Base-by-base conservation (phyloP, 176 grass and related monocot genomes). In the Zea luxurians region DNA sequence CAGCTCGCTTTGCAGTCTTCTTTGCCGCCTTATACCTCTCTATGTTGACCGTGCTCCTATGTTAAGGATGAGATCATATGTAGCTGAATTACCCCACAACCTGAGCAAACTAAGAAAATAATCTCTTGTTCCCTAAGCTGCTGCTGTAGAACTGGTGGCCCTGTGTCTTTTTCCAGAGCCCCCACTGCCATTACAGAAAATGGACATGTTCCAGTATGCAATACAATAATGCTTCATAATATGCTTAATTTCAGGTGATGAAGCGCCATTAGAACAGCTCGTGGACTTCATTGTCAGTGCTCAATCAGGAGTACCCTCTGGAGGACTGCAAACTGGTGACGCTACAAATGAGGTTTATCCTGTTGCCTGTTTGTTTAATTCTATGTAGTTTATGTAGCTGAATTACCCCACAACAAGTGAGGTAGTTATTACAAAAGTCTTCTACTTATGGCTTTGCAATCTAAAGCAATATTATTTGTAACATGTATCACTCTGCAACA, bases 211-310 rank as follows among this genome's bases (percentile, higher is more conserved):
- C 36, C 46, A 62, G 27, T 80, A 80, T 88, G 48, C 44, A 54
- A n/a, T 65, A 61, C 3, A 70, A 5, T 75, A 35, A 46, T 65
- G 74, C 75, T 83, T 10, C 12, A 80, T 49, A 49, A 71, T 80
- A 71, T 84, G 64, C 66, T 78, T 76, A 65, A 52, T 82, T 86
- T 86, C 78, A 98, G 95, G 96, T 66, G 85, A 85, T 65, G 74
- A 86, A 75, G 79, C 92, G 48, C 55, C 80, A 43, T 64, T 98
- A 50, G 83, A 78, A 55, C 71, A 94, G 77, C 85, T 98, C 9
- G 86, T 89, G 45, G 89, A 98, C 20, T 88, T 42, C 72, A 98
- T 98, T 83, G 71, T 98, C 40, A 89, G 57, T 81, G 55, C 76
- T 80, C 86, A 88, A 65, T 73, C 43, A 80, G 71, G 47, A 86